Evolutionary conservation across 371 early-diverging fungal genomes (phyloP).

Genomic region (Haplosporangium sp.): DNA sequence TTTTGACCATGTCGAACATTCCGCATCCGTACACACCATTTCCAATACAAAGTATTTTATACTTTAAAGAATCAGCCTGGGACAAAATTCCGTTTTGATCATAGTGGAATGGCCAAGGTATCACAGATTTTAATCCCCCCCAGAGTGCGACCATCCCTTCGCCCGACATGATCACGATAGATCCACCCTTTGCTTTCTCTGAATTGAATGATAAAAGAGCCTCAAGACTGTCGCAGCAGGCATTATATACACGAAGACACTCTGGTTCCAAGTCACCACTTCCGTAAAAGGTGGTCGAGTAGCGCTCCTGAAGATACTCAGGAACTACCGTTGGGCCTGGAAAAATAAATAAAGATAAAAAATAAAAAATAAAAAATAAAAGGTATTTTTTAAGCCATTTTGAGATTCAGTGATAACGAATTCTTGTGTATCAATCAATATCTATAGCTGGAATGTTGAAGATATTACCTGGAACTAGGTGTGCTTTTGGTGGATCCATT

Average conservation of each 20-base stretch:
- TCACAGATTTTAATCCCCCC: conserved; percentile 49
- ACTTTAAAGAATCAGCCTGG: conserved; percentile 4
- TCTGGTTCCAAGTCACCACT: conserved; percentile 44
- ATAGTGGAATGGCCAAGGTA: conserved; percentile 45
- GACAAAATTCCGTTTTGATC: background rate
- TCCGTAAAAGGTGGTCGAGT: conserved; percentile 39
- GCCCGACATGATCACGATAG: conserved; percentile 49
- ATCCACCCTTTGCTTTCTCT: conserved; percentile 17
- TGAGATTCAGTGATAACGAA: too few species aligned
- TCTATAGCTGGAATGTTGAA: too few species aligned
- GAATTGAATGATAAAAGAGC: conserved; percentile 18
- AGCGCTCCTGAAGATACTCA: conserved; percentile 20
- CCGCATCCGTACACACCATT: conserved; percentile 51
- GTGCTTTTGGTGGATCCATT: conserved; percentile 36
- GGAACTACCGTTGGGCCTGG: conserved; percentile 49
- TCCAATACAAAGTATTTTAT: conserved; percentile 35
- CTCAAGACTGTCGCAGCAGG: conserved; percentile 26
- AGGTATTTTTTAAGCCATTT: too few species aligned
- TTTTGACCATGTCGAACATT: conserved; percentile 48
- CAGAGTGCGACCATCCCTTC: conserved; percentile 52
- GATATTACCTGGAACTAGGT: conserved; percentile 38
- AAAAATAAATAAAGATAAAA: background rate
- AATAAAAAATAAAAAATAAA: too few species aligned
- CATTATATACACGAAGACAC: conserved; percentile 19
- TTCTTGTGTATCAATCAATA: background rate